Evolutionary conservation across 2,329 filamentous ascomycete species (phyloP).

Genomic region (Cladorrhinum sp.): DNA sequence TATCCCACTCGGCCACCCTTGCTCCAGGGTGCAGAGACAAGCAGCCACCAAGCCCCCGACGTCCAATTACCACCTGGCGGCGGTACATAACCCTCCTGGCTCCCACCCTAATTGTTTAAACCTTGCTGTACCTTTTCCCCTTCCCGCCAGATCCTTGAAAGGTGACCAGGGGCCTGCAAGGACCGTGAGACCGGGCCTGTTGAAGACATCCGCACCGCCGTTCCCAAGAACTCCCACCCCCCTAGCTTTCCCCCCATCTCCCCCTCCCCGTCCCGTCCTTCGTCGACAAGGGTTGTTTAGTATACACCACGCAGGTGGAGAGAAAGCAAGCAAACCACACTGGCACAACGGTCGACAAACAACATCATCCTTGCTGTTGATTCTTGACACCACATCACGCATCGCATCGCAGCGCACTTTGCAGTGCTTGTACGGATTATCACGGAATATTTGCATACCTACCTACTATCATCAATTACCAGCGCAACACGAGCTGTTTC

Average conservation of each 20-base stretch:
- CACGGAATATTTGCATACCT: neutral
- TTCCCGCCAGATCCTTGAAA: conserved; percentile 24
- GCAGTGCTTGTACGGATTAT: neutral
- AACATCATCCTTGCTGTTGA: conserved; percentile 19
- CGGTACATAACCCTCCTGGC: conserved; percentile 19
- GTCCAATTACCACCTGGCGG: conserved; percentile 15
- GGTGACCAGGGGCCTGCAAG: conserved; percentile 22
- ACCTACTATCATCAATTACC: neutral
- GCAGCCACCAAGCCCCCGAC: conserved; percentile 24
- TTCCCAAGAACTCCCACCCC: conserved; percentile 18
- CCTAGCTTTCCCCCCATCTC: conserved; percentile 14
- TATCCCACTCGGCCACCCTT: conserved; percentile 23
- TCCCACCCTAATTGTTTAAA: conserved; percentile 22
- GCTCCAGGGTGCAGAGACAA: conserved; percentile 18
- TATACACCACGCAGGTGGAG: conserved; percentile 12
- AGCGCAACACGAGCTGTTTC: neutral
- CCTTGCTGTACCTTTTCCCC: conserved; percentile 20
- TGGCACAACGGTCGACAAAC: conserved; percentile 22
- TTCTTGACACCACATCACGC: neutral
- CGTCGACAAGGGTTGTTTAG: conserved; percentile 18
- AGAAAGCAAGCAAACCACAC: conserved; percentile 12
- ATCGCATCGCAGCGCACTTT: neutral
- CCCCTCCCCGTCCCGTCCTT: conserved; percentile 7
- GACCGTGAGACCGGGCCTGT: conserved; percentile 22
- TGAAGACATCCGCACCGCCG: conserved; percentile 13